These are phyloP conservation scores for Blastomyces emzantsi DNA, from an alignment of 2,329 filamentous ascomycete genomes.

Conservation along the genomic window DNA sequence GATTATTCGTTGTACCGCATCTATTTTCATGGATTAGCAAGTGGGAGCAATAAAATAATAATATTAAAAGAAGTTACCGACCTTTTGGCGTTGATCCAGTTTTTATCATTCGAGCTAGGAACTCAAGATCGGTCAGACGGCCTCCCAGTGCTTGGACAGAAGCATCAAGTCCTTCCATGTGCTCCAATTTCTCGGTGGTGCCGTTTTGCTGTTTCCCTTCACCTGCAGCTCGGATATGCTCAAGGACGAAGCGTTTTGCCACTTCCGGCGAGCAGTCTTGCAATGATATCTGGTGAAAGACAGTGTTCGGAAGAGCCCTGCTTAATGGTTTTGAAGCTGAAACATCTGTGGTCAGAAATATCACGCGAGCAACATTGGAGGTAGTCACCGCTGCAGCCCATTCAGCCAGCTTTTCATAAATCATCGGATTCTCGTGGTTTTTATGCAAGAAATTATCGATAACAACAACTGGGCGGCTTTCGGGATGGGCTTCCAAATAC, in stretches of 20 bases:
- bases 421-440: constrained; percentile 56
- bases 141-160: constrained; percentile 79
- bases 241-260: constrained; percentile 83
- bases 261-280: constrained; percentile 80
- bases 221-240: constrained; percentile 49
- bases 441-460: constrained; percentile 90
- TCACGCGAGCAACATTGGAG: constrained; percentile 82
- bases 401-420: constrained; percentile 69
- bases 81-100: constrained; percentile 70
- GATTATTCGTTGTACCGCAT: constrained; percentile 80
- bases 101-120: constrained; percentile 81
- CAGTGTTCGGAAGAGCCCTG: constrained; percentile 79
- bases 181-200: constrained; percentile 34
- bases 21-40: constrained; percentile 26
- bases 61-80: constrained; percentile 18
- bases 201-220: constrained; percentile 39
- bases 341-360: constrained; percentile 85
- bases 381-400: constrained; percentile 84
- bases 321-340: constrained; percentile 80
- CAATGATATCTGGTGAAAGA: constrained; percentile 77
- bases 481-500: constrained; percentile 81
- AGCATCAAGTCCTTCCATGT: constrained; percentile 64
- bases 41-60: not conserved
- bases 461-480: constrained; percentile 71
- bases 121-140: constrained; percentile 90